Base-by-base conservation (phyloP, 75 land plant species). In the Pinus tabuliformis region DNA sequence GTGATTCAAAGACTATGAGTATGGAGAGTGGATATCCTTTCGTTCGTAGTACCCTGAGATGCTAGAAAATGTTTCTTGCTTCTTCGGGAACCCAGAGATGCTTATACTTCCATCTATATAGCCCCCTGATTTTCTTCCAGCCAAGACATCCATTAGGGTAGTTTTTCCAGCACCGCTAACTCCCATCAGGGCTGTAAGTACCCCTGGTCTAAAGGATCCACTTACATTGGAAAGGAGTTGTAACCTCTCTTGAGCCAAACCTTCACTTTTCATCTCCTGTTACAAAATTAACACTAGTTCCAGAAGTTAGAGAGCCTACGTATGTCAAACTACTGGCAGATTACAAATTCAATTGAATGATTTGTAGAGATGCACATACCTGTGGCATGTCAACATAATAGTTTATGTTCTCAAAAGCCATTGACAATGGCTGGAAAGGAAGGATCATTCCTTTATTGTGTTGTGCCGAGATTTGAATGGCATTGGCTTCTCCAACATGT, bases 91-190 rank as follows among this genome's bases (percentile, higher is more conserved):
- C 4, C 94, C 92, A 8, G 92, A 90, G 56, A 92, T 90, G 26
- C 54, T 80, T 33, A 92, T 90, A 28, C 56, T 58, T 13, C 94
- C 94, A 28, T 85, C 86, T 49, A 90, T 84, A 59, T 92, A 87
- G 12, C 94, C 94, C 65, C 86, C 90, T 5, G 94, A 90, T 82
- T 92, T 92, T 70, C 92, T 82, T 72, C 90, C 94, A 45, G 88
- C 88, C 21, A 92, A 71, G 5, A 92, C 92, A 82, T 90, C 94
- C 94, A 92, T 90, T 28, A 92, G 76, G 13, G 93, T 91, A 7
- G 93, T 91, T 78, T 91, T 91, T 12, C 92, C 92, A 52, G 93
- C 93, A 20, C 93, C 93, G 60, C 91, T 91, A n/a, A 90, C 88
- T 17, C 92, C 92, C 84, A 90, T 83, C 71, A 90, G 62, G 16